These are phyloP conservation scores for Neckera pumila DNA, from an alignment of 225 moss, liverwort and hornwort species.

Conservation along the genomic window DNA sequence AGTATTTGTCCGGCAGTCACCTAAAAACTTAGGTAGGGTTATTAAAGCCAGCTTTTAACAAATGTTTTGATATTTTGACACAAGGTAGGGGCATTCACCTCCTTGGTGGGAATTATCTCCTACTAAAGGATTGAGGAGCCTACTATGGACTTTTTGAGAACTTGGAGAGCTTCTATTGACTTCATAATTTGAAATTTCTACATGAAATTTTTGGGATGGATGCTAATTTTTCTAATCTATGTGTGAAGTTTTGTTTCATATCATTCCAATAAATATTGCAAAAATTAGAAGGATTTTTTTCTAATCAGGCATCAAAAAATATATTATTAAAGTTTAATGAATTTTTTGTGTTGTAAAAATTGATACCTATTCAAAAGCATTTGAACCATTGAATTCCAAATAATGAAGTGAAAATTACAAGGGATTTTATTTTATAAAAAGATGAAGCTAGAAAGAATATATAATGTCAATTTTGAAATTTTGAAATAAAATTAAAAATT, in stretches of 20 bases:
- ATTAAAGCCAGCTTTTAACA: neutral
- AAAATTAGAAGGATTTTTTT: neutral
- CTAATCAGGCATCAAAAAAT: neutral
- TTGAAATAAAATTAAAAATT: too few species aligned
- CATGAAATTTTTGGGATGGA: neutral
- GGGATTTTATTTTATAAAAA: too few species aligned
- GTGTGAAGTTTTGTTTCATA: fast-evolving
- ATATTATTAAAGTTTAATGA: neutral
- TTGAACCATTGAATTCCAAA: neutral
- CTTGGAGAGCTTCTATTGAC: fast-evolving
- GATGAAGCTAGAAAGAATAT: too few species aligned
- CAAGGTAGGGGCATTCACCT: fast-evolving
- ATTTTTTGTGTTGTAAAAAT: neutral
- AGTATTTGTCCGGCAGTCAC: fast-evolving
- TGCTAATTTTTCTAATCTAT: neutral
- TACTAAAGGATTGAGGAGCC: fast-evolving
- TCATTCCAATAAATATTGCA: neutral
- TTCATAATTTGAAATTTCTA: neutral
- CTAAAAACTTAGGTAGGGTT: neutral
- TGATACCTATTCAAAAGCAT: neutral
- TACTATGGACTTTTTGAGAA: neutral
- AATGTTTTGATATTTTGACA: neutral
- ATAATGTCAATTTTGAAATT: neutral
- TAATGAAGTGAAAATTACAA: too few species aligned
- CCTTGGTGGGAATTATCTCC: fast-evolving